These are phyloP conservation scores for Gossypium bickii DNA, from an alignment of 345 rosid species.

Conservation along the genomic window DNA sequence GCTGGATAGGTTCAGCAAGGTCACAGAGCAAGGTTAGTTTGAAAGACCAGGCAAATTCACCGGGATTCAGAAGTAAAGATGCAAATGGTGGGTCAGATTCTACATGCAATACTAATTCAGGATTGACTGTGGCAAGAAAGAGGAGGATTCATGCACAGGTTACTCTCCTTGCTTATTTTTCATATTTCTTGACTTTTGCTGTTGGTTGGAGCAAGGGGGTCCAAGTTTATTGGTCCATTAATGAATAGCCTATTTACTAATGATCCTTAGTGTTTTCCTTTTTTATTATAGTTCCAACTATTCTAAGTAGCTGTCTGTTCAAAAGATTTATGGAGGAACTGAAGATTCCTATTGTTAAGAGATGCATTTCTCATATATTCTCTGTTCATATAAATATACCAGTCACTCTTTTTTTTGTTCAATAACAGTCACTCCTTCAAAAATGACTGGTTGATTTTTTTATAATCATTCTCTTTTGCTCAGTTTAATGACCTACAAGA, in stretches of 20 bases:
- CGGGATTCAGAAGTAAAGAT: constrained; percentile 37
- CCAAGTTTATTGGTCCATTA: background rate
- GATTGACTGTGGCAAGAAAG: constrained; percentile 39
- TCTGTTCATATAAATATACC: background rate
- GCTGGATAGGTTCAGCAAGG: constrained; percentile 24
- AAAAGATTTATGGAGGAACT: background rate
- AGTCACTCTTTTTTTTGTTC: background rate
- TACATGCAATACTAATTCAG: constrained; percentile 27
- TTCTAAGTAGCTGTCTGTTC: background rate
- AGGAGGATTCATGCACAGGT: constrained; percentile 47
- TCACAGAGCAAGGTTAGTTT: constrained; percentile 23
- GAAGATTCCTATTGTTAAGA: background rate
- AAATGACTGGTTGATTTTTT: constrained; percentile 3
- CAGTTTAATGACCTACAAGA: constrained; percentile 58
- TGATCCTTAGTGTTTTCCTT: background rate
- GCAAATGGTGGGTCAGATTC: constrained; percentile 24
- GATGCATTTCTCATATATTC: background rate
- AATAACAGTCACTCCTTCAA: background rate
- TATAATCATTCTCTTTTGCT: constrained; percentile 10
- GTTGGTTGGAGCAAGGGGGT: background rate
- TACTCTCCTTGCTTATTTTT: constrained; percentile 9
- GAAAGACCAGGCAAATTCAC: constrained; percentile 36
- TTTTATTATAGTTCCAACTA: background rate
- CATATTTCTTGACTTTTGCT: background rate
- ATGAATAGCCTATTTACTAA: background rate